Evolutionary conservation across 208 protist species (phyloP), one percentile per base, ranked within the genome.

Genomic region (Trypanosoma platydactyli): DNA sequence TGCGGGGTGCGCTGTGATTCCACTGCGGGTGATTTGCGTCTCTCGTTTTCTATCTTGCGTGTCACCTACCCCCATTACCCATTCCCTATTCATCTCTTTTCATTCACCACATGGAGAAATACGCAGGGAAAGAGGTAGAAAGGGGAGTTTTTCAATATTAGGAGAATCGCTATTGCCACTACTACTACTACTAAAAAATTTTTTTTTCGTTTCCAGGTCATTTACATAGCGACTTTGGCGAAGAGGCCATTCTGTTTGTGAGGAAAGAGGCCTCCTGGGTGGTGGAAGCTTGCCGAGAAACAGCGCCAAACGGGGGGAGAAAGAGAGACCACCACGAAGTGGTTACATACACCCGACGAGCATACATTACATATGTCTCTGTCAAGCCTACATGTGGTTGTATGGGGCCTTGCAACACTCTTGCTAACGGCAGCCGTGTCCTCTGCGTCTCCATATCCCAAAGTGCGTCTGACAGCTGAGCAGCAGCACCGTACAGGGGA

Each of bases 401-500:
- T 33, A 38, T 50, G 1, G 22, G 38, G n/a, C 38, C 45, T 66
- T 30, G 20, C 51, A 9, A 24, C 44, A 5, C 25, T 35, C 1
- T 13, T 71, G 5, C 30, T 71, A 1, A 49, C 35, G 48, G 40
- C 41, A 16, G 30, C 44, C n/a, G 4, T 53, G n/a, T 6, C 42
- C 3, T 3, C 50, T n/a, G 16, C 25, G 38, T 20, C 20, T n/a
- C 18, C 44, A 20, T 5, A 6, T 27, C 5, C 45, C 48, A 24
- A 22, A 24, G 22, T 24, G 16, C 1, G 41, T 20, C 3, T 90
- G 41, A 74, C 79, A 1, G 22, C 70, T 1, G 49, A 55, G 29
- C 80, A 90, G 71, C 67, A 80, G 53, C 61, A 76, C 33, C 88
- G 86, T 54, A 78, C 71, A 12, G 30, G 73, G 20, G 67, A 69